Evolutionary conservation across 73 alveolate genomes (phyloP), one percentile per base, ranked within the genome.

Genomic region (Paramecium primaurelia): DNA sequence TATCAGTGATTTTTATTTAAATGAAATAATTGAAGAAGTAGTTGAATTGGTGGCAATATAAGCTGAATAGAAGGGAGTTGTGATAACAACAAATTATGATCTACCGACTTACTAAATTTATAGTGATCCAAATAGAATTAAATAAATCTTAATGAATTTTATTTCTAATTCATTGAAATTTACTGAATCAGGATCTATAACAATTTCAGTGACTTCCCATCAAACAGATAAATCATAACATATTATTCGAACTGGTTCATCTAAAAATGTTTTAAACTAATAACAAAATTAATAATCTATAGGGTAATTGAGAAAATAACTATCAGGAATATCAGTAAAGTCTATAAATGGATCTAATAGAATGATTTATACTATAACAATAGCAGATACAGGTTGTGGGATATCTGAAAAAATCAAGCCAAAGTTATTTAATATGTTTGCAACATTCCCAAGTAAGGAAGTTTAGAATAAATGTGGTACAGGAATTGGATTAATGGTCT

Each of bases 111-210:
- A 59, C 37, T 22, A 58, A 6, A 37, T 93, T 28, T 40, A 86
- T 26, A 58, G 60, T 8, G 96, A 93, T 59, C 86, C 86, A 54
- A 91, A 86, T 26, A 71, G 96, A 49, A 71, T 93, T 10, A 93
- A 84, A 28, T 58, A 93, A 93, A 68, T 93, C 26, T 45, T 93
- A 37, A 90, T 93, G 77, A 93, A 93, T 71, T 40, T 93, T 16
- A 51, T 92, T 6, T 93, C 96, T 58, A 93, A 93, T 92, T 93
- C 96, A 12, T 58, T 93, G 18, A 93, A 93, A 44, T 93, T 89
- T 60, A 93, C 96, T 3, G 88, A 90, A 32, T 85, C 34, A 5
- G 96, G 96, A 36, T 92, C 89, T 20, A 77, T 77, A 14, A 77
- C 22, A 1, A 77, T 77, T 14, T 37, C 64, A n/a, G 69, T 77